Percentiles rank a stretch among this genome's conserved stretches.
Conservation (phyloP, 352 stramenopile species). For the Globisporangium iwayamae region DNA sequence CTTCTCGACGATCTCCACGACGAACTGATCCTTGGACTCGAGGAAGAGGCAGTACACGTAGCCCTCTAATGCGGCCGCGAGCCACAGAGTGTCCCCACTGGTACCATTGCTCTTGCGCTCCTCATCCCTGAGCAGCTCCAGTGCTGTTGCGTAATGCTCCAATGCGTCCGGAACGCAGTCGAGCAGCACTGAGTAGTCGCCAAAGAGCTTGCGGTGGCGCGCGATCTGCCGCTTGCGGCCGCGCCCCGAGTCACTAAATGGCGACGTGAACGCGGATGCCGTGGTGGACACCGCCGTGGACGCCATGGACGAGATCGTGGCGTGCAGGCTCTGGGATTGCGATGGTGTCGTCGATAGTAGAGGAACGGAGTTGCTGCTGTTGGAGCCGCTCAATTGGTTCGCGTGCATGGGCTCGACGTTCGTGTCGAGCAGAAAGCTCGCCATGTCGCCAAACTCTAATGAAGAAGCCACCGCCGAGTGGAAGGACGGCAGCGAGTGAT, state of each 20-base stretch:
- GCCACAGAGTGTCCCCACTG: slow-evolving; percentile 64
- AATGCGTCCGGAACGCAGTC: slow-evolving; percentile 60
- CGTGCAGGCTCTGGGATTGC: slow-evolving; percentile 10
- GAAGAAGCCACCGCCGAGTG: slow-evolving; percentile 3
- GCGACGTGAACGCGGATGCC: slow-evolving; percentile 29
- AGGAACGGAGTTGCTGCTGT: slow-evolving; percentile 22
- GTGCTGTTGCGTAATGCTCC: slow-evolving; percentile 62
- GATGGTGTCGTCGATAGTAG: slow-evolving; percentile 13
- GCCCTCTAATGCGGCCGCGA: slow-evolving; percentile 75
- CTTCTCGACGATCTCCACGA: slow-evolving; percentile 76
- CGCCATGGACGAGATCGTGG: slow-evolving; percentile 15
- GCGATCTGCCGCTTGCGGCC: slow-evolving; percentile 51
- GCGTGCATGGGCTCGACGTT: slow-evolving; percentile 55
- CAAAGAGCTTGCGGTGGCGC: slow-evolving; percentile 73
- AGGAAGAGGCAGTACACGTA: slow-evolving; percentile 61
- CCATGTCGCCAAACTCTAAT: slow-evolving; percentile 32
- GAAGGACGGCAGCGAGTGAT: slow-evolving; percentile 11
- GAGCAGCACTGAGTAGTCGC: slow-evolving; percentile 73
- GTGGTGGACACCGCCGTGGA: slow-evolving; percentile 27
- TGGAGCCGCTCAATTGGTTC: slow-evolving; percentile 23
- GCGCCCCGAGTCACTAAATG: slow-evolving; percentile 36
- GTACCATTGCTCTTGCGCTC: slow-evolving; percentile 54
- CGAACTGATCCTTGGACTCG: slow-evolving; percentile 50
- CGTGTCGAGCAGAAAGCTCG: slow-evolving; percentile 64
- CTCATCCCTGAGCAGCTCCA: slow-evolving; percentile 77